Base-by-base conservation (phyloP, 2,329 filamentous ascomycete species). In the Aureobasidium sp. region DNA sequence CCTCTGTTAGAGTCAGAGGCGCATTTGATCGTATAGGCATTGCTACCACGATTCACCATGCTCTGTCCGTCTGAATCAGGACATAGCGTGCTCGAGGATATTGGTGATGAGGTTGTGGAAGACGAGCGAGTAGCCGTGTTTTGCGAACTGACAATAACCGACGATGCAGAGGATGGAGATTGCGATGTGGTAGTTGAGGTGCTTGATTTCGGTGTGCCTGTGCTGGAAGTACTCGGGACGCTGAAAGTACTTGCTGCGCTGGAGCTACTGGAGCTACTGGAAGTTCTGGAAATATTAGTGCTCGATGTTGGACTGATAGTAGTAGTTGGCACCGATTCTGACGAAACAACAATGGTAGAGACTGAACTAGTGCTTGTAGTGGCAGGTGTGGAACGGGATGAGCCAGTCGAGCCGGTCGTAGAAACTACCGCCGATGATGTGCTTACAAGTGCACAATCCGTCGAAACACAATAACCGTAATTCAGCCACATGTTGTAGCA, bases 311-410 rank as follows among this genome's bases (percentile, higher is more conserved):
- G 53, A 25, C 40, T 37, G 13, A 57, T 37, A 1, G 38, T 57
- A 43, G 57, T 67, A 51, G 58, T 72, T 69, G 49, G 74, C 70
- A 13, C 76, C 67, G 61, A 76, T 71, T 38, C 66, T 66, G 58
- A 65, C 66, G 21, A 61, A 59, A 23, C 78, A 78, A 23, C 75
- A 76, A 68, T 81, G 80, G 71, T 81, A 80, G 45, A 75, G 4
- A 74, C 75, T 17, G 68, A 66, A 7, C 68, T 60, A 17, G 77
- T 76, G 33, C 78, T 57, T 31, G 60, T 19, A 3, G 29, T 40
- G 17, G 55, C 46, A 15, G 57, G 19, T 5, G 53, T 51, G 13
- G 49, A 40, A 23, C 61, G 47, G 31, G 51, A 60, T n/a, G 58
- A 43, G 43, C 49, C 57, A 3, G 53, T 40, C 13, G 42, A 53